Evolutionary conservation across 2,329 filamentous ascomycete genomes (phyloP).

Genomic region (Phoma sp.): DNA sequence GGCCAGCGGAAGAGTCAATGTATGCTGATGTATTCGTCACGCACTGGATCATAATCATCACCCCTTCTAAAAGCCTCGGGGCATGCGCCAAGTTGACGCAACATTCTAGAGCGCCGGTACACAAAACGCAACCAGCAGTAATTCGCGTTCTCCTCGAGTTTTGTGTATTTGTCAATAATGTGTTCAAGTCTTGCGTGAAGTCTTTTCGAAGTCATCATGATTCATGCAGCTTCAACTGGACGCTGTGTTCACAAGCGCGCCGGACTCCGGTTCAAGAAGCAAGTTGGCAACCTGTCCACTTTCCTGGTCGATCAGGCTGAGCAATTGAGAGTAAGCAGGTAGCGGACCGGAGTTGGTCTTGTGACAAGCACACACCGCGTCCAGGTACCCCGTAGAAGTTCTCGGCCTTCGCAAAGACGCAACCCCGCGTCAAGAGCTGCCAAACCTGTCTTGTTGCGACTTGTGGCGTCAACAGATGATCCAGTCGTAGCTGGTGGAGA

Average conservation of each 20-base stretch:
- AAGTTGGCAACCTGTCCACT: neutral
- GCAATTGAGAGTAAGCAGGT: neutral
- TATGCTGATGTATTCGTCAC: too few relatives aligned
- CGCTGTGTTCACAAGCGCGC: neutral
- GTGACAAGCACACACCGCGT: neutral
- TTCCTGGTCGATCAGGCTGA: neutral
- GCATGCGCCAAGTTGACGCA: too few relatives aligned
- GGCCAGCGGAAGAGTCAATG: too few relatives aligned
- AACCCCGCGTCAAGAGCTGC: neutral
- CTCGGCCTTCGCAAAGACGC: neutral
- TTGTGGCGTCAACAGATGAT: neutral
- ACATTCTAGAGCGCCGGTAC: neutral
- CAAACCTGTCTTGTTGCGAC: neutral
- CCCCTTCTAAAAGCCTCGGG: too few relatives aligned
- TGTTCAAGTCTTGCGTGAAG: neutral
- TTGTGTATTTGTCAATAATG: too few relatives aligned
- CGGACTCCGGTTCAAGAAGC: neutral
- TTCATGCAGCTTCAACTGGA: neutral
- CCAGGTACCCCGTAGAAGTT: neutral
- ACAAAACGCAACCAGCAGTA: neutral
- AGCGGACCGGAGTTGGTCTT: constrained; percentile 4
- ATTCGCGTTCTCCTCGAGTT: neutral
- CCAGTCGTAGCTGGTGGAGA: neutral
- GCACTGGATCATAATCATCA: too few relatives aligned
- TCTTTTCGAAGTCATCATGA: neutral